Percentiles rank a stretch among this genome's conserved stretches.
These are phyloP conservation scores for Aspergillus tamarii DNA, from an alignment of 2,329 filamentous ascomycete species.

Conservation along the genomic window DNA sequence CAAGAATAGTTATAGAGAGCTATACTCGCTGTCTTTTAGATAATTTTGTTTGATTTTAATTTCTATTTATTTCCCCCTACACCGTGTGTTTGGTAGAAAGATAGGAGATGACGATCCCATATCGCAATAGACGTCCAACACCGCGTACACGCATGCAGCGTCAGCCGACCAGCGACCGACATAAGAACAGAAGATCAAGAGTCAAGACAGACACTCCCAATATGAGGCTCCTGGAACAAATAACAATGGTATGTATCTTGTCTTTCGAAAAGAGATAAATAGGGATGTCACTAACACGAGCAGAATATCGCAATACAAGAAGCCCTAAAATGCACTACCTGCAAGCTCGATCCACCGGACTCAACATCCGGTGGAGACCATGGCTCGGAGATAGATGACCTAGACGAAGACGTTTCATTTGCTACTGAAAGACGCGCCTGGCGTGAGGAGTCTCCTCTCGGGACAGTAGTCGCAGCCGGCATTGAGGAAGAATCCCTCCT, in stretches of 20 bases:
- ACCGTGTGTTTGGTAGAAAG: not conserved
- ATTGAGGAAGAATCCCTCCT: constrained; percentile 1
- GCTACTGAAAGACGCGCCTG: not conserved
- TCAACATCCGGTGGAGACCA: constrained; percentile 22
- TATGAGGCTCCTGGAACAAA: not conserved
- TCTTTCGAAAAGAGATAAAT: not conserved
- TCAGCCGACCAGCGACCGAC: not conserved
- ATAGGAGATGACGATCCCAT: not conserved
- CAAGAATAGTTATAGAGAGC: not conserved
- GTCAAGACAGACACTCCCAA: not conserved
- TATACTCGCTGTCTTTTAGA: not conserved
- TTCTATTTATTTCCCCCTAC: not conserved
- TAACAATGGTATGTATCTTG: not conserved
- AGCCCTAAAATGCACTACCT: constrained; percentile 31
- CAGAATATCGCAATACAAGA: constrained; percentile 25
- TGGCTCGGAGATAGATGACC: constrained; percentile 20
- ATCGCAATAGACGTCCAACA: not conserved
- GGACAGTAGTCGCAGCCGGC: not conserved
- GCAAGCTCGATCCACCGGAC: constrained; percentile 21
- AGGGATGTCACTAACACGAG: not conserved
- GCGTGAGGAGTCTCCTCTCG: not conserved
- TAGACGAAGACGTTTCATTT: constrained; percentile 25
- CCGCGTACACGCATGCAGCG: not conserved
- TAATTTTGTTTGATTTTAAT: not conserved
- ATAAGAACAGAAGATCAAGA: not conserved